Conservation (phyloP, 768 basidiomycete genomes). For the Terana coerulea region DNA sequence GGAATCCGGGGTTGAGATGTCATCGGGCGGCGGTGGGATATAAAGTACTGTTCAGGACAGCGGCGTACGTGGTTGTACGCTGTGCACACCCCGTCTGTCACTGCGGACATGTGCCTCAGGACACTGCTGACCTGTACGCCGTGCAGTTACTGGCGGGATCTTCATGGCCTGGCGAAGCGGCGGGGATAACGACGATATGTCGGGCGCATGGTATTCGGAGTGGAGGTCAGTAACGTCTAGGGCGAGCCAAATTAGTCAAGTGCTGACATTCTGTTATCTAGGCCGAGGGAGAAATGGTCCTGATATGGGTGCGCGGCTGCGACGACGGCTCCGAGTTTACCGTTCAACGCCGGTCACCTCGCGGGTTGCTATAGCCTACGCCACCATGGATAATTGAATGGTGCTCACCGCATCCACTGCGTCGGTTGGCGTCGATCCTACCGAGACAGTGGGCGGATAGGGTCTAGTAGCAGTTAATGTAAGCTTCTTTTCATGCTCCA, state of each 20-base stretch:
- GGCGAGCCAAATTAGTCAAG: background rate
- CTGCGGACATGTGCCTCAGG: conserved; percentile 7
- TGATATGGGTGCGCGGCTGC: background rate
- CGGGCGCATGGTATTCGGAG: background rate
- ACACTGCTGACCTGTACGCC: conserved; percentile 4
- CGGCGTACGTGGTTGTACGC: background rate
- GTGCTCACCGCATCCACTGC: background rate
- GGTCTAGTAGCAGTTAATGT: background rate
- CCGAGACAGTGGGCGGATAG: background rate
- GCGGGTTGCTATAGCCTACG: conserved; percentile 1
- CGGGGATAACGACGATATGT: background rate
- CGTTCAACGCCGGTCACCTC: background rate
- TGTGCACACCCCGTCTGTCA: background rate
- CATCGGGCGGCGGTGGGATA: conserved; percentile 21
- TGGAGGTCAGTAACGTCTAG: background rate
- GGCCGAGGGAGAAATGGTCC: conserved; percentile 10
- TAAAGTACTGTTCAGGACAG: conserved; percentile 18
- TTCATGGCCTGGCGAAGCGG: background rate
- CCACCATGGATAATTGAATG: background rate
- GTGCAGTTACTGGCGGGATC: background rate
- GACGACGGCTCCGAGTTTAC: background rate
- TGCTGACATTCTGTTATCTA: background rate
- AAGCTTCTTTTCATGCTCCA: background rate
- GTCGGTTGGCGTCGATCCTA: background rate
- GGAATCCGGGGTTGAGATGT: conserved; percentile 1